phyloP scores from a whole-genome alignment of 2,329 filamentous ascomycete genomes.

The Parascedosporium putredinis region DNA sequence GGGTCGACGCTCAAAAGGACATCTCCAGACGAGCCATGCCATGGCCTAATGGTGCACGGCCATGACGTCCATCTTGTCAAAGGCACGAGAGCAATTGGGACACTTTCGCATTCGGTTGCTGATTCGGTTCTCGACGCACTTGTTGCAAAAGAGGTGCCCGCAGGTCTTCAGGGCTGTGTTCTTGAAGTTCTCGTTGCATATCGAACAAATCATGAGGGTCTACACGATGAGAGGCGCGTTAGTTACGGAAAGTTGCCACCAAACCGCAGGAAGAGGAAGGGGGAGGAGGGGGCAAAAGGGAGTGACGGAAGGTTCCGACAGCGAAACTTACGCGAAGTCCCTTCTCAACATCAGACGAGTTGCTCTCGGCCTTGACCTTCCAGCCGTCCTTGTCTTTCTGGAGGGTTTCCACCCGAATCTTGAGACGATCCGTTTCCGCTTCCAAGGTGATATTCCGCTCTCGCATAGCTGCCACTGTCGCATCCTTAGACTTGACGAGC shows the following conservation, averaged over 20 bases:
- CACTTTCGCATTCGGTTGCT: constrained; percentile 89
- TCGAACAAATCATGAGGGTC: constrained; percentile 58
- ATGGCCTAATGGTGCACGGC: constrained; percentile 40
- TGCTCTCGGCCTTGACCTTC: constrained; percentile 73
- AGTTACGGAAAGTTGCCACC: background rate
- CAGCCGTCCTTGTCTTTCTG: constrained; percentile 77
- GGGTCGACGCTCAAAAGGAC: too few species aligned
- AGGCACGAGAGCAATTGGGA: constrained; percentile 83
- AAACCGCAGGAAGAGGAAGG: background rate
- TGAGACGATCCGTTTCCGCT: constrained; percentile 69
- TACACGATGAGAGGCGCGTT: too few species aligned
- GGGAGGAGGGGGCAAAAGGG: background rate
- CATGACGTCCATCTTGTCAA: constrained; percentile 88
- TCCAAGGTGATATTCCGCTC: constrained; percentile 54
- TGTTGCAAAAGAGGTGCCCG: constrained; percentile 86
- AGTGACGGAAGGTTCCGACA: background rate
- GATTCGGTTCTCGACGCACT: constrained; percentile 82
- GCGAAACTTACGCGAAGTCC: constrained; percentile 67
- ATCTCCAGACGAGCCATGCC: too few species aligned
- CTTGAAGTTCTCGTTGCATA: constrained; percentile 89
- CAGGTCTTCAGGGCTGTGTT: constrained; percentile 89
- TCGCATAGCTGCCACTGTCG: constrained; percentile 37
- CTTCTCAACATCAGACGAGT: constrained; percentile 72
- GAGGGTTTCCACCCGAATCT: constrained; percentile 64
- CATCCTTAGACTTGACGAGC: constrained; percentile 66